Evolutionary conservation across 2,329 filamentous ascomycete species (phyloP), one percentile per base, ranked within the genome.

Genomic region (Geosmithia flava): DNA sequence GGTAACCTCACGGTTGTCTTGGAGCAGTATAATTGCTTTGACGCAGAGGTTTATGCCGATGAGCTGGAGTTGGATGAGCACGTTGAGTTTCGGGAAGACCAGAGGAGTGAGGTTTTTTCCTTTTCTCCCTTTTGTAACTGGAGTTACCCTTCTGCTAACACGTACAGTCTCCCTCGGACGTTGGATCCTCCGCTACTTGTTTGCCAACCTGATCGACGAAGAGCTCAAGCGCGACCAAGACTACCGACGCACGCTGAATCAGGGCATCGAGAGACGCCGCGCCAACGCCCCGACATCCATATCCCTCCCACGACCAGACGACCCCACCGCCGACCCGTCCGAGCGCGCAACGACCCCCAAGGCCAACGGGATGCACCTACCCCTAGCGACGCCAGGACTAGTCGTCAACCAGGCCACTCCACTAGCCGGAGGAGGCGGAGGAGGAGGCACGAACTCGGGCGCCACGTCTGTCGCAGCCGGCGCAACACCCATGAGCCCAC

Each of bases 31-130:
- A 94, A 94, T 56, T 96, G 90, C 62, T 98, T 98, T 56, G 93
- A 98, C 65, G 93, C 90, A 16, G 93, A 98, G 60, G 85, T 95
- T 64, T 98, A 98, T 62, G 91, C 89, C 1, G 93, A 98, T 61
- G 90, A 97, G 65, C 69, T 94, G 37, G 72, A 81, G 41, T 56
- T 91, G 48, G 76, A 85, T 11, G 83, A 88, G 52, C 71, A 78
- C n/a, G 71, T 85, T 17, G 83, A 90, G 13, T 95, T 95, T 59
- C 75, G 85, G 49, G 91, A 97, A 57, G 93, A 98, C 57, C 91
- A 97, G 67, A 80, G 93, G 68, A 59, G 81, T 63, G 45, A 20
- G 45, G 11, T 11, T n/a, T n/a, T n/a, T n/a, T n/a, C n/a, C n/a
- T n/a, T n/a, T n/a, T n/a, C 27, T 33, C 29, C 23, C 23, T 27